Conservation (phyloP, 148 eudicot genomes). For the Spergularia marina region DNA sequence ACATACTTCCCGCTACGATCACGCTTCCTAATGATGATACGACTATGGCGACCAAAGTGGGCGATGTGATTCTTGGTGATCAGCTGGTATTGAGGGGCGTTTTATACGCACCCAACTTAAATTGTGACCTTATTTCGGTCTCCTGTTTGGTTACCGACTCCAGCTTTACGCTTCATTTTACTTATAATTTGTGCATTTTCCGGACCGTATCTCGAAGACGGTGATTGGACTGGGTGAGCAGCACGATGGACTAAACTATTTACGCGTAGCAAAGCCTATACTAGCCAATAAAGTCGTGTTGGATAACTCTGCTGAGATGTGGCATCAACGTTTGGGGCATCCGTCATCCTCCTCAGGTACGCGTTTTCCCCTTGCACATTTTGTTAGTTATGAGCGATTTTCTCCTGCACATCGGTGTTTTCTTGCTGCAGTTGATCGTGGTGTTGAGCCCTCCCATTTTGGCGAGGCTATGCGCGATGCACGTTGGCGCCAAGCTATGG, state of each 20-base stretch:
- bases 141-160: background rate
- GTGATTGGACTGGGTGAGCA: background rate
- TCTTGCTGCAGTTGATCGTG: background rate
- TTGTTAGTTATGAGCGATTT: background rate
- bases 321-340: background rate
- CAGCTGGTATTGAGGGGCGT: background rate
- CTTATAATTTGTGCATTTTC: background rate
- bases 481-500: background rate
- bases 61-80: background rate
- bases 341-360: too few species aligned
- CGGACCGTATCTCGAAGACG: slow-evolving; percentile 1
- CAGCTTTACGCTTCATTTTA: background rate
- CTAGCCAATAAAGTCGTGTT: background rate
- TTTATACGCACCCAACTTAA: background rate
- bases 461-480: background rate
- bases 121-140: background rate
- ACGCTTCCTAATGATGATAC: background rate
- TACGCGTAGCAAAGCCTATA: background rate
- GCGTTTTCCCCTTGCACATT: background rate
- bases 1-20: too few species aligned
- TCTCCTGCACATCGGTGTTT: background rate
- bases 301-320: background rate
- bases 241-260: background rate
- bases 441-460: background rate
- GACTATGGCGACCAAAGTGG: background rate